These are phyloP conservation scores for Curvularia verruculosa DNA, from an alignment of 2,329 filamentous ascomycete species.

Conservation along the genomic window DNA sequence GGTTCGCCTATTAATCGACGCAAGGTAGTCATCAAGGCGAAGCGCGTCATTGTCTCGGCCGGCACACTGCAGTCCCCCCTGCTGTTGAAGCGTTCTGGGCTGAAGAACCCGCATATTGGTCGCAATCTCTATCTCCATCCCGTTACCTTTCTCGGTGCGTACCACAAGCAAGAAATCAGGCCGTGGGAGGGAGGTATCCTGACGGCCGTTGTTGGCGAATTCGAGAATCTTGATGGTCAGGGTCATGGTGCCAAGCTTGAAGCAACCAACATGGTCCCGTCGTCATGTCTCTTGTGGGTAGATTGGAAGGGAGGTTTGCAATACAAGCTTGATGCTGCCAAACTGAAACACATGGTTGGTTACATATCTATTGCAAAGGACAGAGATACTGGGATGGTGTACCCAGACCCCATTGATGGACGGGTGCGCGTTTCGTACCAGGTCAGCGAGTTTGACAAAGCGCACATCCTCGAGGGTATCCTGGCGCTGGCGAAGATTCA, in stretches of 20 bases:
- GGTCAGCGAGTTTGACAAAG: conserved; percentile 72
- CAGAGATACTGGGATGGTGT: conserved; percentile 75
- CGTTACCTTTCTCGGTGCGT: conserved; percentile 60
- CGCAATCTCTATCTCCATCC: conserved; percentile 84
- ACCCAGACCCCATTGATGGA: conserved; percentile 71
- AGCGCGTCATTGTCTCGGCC: conserved; percentile 77
- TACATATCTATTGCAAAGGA: conserved; percentile 80
- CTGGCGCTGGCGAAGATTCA: conserved; percentile 76
- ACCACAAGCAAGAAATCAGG: conserved; percentile 73
- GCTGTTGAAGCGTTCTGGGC: conserved; percentile 75
- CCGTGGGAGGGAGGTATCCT: conserved; percentile 74
- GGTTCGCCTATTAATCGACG: conserved; percentile 60
- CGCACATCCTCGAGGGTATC: conserved; percentile 73
- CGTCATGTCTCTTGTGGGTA: conserved; percentile 65
- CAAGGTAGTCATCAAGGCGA: conserved; percentile 74
- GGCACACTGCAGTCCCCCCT: conserved; percentile 80
- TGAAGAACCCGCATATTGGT: conserved; percentile 83
- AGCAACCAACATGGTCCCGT: conserved; percentile 75
- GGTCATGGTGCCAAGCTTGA: conserved; percentile 87
- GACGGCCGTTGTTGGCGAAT: conserved; percentile 76
- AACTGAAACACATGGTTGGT: conserved; percentile 70
- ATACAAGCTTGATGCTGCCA: conserved; percentile 73
- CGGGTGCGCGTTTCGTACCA: conserved; percentile 72
- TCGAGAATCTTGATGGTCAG: conserved; percentile 78
- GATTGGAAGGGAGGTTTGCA: conserved; percentile 72